A percentile compares a stretch with the other conserved stretches of the same genome.
Conservation (phyloP, 139 green algal genomes). For the Auxenochlorella pyrenoidosa region DNA sequence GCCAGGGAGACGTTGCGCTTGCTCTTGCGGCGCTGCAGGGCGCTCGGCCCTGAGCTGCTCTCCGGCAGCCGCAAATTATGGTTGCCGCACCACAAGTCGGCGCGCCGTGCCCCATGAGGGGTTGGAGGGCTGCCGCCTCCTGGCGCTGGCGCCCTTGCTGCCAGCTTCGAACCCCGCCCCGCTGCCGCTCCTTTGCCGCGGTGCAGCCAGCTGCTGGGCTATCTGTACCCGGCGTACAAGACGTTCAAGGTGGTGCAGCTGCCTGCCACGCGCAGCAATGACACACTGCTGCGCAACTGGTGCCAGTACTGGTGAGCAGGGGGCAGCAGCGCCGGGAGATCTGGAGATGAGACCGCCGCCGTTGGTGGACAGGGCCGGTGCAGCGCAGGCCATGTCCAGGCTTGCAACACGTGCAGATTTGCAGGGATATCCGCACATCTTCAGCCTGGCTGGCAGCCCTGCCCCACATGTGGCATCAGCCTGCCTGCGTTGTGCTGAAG, state of each 20-base stretch:
- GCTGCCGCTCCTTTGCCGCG: background rate
- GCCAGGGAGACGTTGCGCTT: background rate
- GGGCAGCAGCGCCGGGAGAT: too few relatives aligned
- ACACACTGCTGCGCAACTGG: constrained; percentile 51
- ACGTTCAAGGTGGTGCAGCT: constrained; percentile 62
- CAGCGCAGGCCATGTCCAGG: too few relatives aligned
- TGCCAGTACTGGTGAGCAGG: constrained; percentile 62
- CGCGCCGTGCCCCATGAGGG: background rate
- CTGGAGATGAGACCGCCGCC: too few relatives aligned
- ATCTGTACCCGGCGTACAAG: constrained; percentile 60
- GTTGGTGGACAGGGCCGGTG: too few relatives aligned
- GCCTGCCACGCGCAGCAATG: constrained; percentile 34
- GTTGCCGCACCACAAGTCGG: too few relatives aligned
- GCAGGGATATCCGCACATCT: background rate
- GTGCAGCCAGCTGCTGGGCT: constrained; percentile 52
- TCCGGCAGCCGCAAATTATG: background rate
- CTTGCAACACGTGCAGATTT: too few relatives aligned
- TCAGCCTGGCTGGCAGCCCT: background rate
- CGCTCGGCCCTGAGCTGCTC: background rate
- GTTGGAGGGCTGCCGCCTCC: background rate
- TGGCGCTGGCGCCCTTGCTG: background rate
- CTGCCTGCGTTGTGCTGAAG: too few relatives aligned
- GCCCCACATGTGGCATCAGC: too few relatives aligned
- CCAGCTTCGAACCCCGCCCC: background rate
- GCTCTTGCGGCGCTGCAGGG: background rate